phyloP scores from a whole-genome alignment of 176 grass and related monocot genomes.

The Leersia perrieri region DNA sequence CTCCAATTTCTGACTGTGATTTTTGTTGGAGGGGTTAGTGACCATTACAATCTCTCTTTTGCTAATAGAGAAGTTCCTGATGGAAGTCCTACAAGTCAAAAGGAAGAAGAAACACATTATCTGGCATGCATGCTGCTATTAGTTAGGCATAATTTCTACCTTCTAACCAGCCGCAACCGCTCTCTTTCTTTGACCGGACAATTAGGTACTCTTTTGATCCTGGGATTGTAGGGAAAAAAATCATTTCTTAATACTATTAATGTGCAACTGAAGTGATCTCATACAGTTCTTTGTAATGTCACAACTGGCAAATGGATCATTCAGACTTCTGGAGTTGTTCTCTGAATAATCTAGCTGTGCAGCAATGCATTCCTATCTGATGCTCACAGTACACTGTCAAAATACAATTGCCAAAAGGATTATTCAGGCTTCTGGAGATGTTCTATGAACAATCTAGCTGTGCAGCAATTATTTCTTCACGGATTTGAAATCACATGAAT shows the following conservation, averaged over 20 bases:
- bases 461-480: slow-evolving; percentile 4
- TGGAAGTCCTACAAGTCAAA: background rate
- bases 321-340: background rate
- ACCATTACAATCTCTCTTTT: background rate
- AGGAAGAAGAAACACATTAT: background rate
- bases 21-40: background rate
- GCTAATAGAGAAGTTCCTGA: background rate
- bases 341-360: slow-evolving; percentile 25
- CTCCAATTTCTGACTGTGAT: background rate
- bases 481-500: slow-evolving; percentile 26
- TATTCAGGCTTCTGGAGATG: background rate
- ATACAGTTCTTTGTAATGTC: background rate
- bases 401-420: background rate
- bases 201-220: background rate
- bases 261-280: background rate
- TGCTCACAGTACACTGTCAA: background rate
- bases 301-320: background rate
- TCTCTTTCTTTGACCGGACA: slow-evolving; percentile 21
- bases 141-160: background rate
- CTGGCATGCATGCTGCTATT: slow-evolving; percentile 9
- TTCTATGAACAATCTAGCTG: slow-evolving; percentile 29
- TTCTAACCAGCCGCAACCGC: background rate
- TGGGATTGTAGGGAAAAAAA: background rate
- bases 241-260: background rate
- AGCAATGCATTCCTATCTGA: slow-evolving; percentile 4